A percentile compares a stretch with the other conserved stretches of the same genome.
Conservation (phyloP, 1,139 yeast genomes). For the Nakaseomyces uthaithaninus region DNA sequence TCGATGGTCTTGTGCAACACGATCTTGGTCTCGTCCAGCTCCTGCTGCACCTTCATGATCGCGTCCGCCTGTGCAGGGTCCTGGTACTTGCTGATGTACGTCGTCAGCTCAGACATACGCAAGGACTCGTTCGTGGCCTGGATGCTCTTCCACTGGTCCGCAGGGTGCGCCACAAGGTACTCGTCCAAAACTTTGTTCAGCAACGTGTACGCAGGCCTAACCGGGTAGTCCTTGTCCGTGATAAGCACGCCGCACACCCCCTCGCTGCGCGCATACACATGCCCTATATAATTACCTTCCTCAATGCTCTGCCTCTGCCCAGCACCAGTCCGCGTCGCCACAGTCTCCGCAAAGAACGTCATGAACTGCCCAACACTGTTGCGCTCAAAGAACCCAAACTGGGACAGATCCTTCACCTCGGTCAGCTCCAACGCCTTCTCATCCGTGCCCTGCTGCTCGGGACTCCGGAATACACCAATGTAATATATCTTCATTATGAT, state of each 20-base stretch:
- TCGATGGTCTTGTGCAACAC: slow-evolving; percentile 94
- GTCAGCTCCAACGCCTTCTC: slow-evolving; percentile 67
- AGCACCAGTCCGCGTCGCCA: slow-evolving; percentile 74
- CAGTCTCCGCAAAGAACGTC: slow-evolving; percentile 89
- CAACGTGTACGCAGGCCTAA: slow-evolving; percentile 92
- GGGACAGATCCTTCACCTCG: slow-evolving; percentile 72
- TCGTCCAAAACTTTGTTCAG: slow-evolving; percentile 88
- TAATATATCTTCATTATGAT: slow-evolving; percentile 74
- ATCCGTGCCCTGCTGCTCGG: slow-evolving; percentile 27
- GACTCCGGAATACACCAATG: slow-evolving; percentile 72
- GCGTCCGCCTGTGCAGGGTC: slow-evolving; percentile 97
- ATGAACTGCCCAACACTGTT: slow-evolving; percentile 74
- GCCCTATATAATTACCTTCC: slow-evolving; percentile 84
- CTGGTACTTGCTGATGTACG: slow-evolving; percentile 76
- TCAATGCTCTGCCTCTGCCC: slow-evolving; percentile 94
- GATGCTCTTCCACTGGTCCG: slow-evolving; percentile 55
- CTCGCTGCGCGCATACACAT: slow-evolving; percentile 82
- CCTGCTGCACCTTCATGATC: slow-evolving; percentile 94
- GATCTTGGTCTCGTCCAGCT: slow-evolving; percentile 93
- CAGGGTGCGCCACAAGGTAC: slow-evolving; percentile 76
- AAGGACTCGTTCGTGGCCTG: slow-evolving; percentile 45
- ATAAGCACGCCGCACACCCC: slow-evolving; percentile 91
- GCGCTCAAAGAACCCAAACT: slow-evolving; percentile 83
- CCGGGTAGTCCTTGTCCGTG: slow-evolving; percentile 92
- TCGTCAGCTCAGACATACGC: slow-evolving; percentile 54